Evolutionary conservation across 2,329 filamentous ascomycete species (phyloP).

Genomic region (Sporothrix phasma): DNA sequence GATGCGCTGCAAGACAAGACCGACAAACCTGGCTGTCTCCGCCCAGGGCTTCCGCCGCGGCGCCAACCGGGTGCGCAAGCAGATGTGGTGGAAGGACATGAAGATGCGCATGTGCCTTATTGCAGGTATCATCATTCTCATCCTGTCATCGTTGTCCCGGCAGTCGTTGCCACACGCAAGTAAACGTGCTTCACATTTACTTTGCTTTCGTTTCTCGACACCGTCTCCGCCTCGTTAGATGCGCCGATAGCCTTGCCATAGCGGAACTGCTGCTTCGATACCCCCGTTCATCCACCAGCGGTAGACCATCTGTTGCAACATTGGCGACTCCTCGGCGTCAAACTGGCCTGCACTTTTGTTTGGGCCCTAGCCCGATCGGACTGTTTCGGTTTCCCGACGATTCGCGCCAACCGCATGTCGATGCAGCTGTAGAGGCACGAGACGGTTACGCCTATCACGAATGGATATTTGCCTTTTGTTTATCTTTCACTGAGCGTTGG

Average conservation of each 20-base stretch:
- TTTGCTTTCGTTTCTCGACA: not conserved
- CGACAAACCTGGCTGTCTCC: slow-evolving; percentile 81
- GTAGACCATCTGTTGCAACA: not conserved
- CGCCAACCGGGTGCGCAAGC: slow-evolving; percentile 89
- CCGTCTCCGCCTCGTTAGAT: not conserved
- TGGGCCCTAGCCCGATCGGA: not conserved
- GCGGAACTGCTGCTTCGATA: not conserved
- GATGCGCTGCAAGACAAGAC: slow-evolving; percentile 90
- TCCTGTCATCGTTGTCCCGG: slow-evolving; percentile 90
- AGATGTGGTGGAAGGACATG: slow-evolving; percentile 99
- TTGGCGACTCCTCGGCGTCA: not conserved
- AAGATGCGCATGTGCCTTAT: slow-evolving; percentile 99
- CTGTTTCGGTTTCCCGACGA: too few species aligned
- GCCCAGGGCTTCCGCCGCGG: slow-evolving; percentile 93
- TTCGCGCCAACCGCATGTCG: too few species aligned
- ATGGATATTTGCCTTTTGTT: not conserved
- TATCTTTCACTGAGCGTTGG: slow-evolving; percentile 8
- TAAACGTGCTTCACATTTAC: not conserved
- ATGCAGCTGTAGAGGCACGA: too few species aligned
- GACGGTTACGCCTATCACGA: not conserved
- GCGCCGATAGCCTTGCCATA: not conserved
- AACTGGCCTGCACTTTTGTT: not conserved
- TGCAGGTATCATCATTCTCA: slow-evolving; percentile 78
- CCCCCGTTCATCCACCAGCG: not conserved
- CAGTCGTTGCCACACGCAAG: slow-evolving; percentile 31